Evolutionary conservation across 2,329 filamentous ascomycete species (phyloP).

Genomic region (Ophiostoma sp.): DNA sequence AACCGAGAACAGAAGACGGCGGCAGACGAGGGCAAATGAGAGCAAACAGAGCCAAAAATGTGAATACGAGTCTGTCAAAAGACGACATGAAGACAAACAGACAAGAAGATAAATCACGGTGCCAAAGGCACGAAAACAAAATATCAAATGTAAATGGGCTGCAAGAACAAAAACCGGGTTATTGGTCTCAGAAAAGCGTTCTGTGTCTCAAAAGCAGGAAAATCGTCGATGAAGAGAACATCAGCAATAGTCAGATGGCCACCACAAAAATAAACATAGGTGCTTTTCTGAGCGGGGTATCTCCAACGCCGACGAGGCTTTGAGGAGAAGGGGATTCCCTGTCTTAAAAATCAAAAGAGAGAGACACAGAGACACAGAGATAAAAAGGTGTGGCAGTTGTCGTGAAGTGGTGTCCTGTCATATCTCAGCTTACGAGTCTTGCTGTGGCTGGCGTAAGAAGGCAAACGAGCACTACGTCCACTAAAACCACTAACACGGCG

Average conservation of each 20-base stretch:
- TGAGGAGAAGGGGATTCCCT: neutral
- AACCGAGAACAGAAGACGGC: neutral
- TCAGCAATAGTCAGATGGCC: conserved; percentile 11
- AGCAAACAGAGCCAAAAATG: too few species aligned
- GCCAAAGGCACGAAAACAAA: neutral
- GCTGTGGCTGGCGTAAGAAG: conserved; percentile 13
- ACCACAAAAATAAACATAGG: neutral
- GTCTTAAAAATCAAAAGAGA: neutral
- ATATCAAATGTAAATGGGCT: neutral
- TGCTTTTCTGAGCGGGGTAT: neutral
- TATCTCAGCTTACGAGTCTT: conserved; percentile 18
- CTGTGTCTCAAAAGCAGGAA: conserved; percentile 14
- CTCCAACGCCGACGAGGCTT: neutral
- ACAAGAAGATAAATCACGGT: neutral
- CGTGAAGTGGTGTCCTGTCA: neutral
- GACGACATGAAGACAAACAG: neutral
- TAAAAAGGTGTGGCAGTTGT: conserved; percentile 12
- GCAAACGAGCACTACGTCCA: neutral
- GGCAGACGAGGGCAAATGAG: neutral
- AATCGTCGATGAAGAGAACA: neutral
- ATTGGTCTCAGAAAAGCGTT: neutral
- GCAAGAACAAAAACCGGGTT: neutral
- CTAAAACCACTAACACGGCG: neutral
- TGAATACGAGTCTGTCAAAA: neutral
- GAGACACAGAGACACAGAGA: too few species aligned